phyloP scores from a whole-genome alignment of 768 basidiomycete species.

The Boletus subcaerulescens region DNA sequence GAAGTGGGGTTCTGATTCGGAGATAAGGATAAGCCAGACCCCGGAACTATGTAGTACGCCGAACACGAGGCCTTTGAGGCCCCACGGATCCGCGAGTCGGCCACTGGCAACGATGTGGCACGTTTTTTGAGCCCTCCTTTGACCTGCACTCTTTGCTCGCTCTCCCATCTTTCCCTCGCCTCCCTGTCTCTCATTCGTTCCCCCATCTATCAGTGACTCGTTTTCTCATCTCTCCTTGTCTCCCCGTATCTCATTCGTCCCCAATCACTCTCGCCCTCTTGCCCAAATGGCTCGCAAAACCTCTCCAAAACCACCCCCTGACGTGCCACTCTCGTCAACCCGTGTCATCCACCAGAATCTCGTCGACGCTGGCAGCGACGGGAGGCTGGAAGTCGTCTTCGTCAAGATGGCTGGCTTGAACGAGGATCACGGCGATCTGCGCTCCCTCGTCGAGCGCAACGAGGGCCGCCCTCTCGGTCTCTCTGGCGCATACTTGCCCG shows the following conservation, averaged over 20 bases:
- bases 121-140: background rate
- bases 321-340: constrained; percentile 9
- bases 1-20: background rate
- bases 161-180: background rate
- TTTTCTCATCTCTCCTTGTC: no score
- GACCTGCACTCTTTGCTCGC: constrained; percentile 1
- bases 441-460: constrained; percentile 28
- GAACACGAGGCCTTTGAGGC: background rate
- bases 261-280: background rate
- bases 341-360: constrained; percentile 29
- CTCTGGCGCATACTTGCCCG: constrained; percentile 22
- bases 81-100: background rate
- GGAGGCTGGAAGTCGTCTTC: constrained; percentile 15
- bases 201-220: no score
- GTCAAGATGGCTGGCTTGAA: constrained; percentile 22
- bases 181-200: no score
- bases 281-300: constrained; percentile 1
- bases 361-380: constrained; percentile 23
- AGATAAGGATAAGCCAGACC: background rate
- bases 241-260: no score
- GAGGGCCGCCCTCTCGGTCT: constrained; percentile 33
- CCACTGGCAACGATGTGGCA: background rate
- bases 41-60: background rate
- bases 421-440: constrained; percentile 20
- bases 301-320: background rate